Percentiles rank a stretch among this genome's conserved stretches.
Evolutionary conservation across 495 filamentous ascomycete genomes (phyloP).

Genomic region (Podospora conica): DNA sequence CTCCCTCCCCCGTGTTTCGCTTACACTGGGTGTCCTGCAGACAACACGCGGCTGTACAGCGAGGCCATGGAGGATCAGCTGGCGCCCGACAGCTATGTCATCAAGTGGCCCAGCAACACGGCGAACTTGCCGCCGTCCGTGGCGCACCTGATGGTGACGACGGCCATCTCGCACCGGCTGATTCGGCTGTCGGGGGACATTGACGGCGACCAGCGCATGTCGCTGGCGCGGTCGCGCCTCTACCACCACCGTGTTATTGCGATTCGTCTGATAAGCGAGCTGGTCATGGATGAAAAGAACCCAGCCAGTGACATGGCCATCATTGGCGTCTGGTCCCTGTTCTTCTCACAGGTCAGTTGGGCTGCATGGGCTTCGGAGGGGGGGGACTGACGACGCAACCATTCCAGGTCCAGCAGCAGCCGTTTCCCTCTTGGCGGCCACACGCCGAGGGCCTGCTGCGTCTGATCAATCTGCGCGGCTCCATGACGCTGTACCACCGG

Average conservation of each 20-base stretch:
- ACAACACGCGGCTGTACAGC: slow-evolving; percentile 16
- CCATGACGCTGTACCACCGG: slow-evolving; percentile 8
- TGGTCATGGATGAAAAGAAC: slow-evolving; percentile 14
- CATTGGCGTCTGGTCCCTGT: slow-evolving; percentile 17
- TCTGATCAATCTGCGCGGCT: slow-evolving; percentile 24
- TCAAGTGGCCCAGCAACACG: neutral
- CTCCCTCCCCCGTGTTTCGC: neutral
- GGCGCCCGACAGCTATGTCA: neutral
- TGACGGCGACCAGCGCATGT: neutral
- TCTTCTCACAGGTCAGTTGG: slow-evolving; percentile 21
- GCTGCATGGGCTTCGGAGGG: neutral
- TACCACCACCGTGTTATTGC: slow-evolving; percentile 21
- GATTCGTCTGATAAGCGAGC: slow-evolving; percentile 19
- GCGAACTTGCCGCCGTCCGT: slow-evolving; percentile 1
- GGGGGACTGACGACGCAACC: neutral
- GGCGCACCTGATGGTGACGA: slow-evolving; percentile 13
- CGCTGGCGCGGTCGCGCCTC: slow-evolving; percentile 8
- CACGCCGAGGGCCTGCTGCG: slow-evolving; percentile 30
- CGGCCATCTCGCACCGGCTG: slow-evolving; percentile 17
- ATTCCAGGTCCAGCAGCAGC: slow-evolving; percentile 12
- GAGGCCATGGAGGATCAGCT: slow-evolving; percentile 1
- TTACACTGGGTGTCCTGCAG: neutral
- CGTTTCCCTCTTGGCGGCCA: slow-evolving; percentile 27
- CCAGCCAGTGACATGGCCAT: slow-evolving; percentile 15
- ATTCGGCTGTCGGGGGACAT: slow-evolving; percentile 1